Conservation (phyloP, 192 early-diverging fungal species). For the Coemansia sp. region DNA sequence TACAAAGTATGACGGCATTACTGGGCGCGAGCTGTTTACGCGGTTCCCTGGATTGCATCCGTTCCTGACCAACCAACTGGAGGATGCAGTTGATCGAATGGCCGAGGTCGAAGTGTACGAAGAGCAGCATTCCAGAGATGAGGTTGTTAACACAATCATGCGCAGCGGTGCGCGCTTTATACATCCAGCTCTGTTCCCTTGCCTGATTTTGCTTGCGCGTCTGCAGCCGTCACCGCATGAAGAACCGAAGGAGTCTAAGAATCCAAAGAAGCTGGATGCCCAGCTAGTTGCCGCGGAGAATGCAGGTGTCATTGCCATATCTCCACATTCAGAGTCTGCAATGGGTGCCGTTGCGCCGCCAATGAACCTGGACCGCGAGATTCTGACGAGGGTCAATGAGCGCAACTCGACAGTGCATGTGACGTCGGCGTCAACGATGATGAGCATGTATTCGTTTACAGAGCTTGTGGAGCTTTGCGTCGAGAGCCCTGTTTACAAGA, state of each 20-base stretch:
- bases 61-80: conserved; percentile 74
- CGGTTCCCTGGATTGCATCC: conserved; percentile 79
- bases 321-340: conserved; percentile 36
- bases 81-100: conserved; percentile 64
- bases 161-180: conserved; percentile 57
- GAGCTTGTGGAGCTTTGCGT: conserved; percentile 53
- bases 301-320: conserved; percentile 24
- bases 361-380: conserved; percentile 49
- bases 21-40: conserved; percentile 87
- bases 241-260: neutral
- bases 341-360: conserved; percentile 46
- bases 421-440: conserved; percentile 46
- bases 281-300: conserved; percentile 2
- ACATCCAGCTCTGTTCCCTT: conserved; percentile 88
- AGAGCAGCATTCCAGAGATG: neutral
- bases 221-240: conserved; percentile 68
- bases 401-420: conserved; percentile 54
- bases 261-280: neutral
- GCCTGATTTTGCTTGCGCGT: conserved; percentile 82
- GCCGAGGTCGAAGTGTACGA: conserved; percentile 34
- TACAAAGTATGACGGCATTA: conserved; percentile 71
- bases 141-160: conserved; percentile 20
- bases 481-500: conserved; percentile 60
- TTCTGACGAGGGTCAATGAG: conserved; percentile 47
- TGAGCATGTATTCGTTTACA: conserved; percentile 55